These are phyloP conservation scores for Anaeromyces robustus DNA, from an alignment of 192 early-diverging fungal genomes.

Conservation along the genomic window DNA sequence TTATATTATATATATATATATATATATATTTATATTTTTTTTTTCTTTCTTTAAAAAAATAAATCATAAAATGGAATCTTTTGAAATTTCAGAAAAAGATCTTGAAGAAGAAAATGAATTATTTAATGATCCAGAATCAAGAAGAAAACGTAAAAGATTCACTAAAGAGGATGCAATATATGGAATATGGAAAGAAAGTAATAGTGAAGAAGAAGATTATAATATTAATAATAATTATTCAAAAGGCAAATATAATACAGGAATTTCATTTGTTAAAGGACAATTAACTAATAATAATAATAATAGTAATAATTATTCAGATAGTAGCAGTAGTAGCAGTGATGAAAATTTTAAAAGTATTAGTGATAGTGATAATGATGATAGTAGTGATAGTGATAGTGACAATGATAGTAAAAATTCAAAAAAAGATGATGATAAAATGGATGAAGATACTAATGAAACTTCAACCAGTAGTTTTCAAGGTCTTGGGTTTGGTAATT, in stretches of 20 bases:
- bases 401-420: slow-evolving; percentile 1
- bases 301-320: slow-evolving; percentile 5
- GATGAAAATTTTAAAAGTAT: not conserved
- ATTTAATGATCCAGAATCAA: slow-evolving; percentile 20
- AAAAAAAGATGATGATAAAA: not conserved
- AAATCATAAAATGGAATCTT: slow-evolving; percentile 7
- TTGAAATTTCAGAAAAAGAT: slow-evolving; percentile 25
- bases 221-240: not conserved
- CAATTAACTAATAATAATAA: slow-evolving; percentile 3
- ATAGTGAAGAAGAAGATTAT: slow-evolving; percentile 24
- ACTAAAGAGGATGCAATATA: slow-evolving; percentile 44
- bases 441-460: not conserved
- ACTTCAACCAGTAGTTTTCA: not conserved
- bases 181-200: slow-evolving; percentile 33
- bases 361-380: slow-evolving; percentile 8
- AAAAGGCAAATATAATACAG: not conserved
- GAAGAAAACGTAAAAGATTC: slow-evolving; percentile 20
- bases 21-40: too few species aligned
- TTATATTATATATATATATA: too few species aligned
- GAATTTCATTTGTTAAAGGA: not conserved
- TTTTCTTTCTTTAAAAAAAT: too few species aligned
- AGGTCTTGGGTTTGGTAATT: not conserved
- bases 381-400: not conserved
- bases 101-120: slow-evolving; percentile 32
- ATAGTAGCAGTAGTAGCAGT: slow-evolving; percentile 15